Percentiles rank a stretch among this genome's conserved stretches.
Evolutionary conservation across 345 rosid genomes (phyloP).

Genomic region (Limnanthes douglasii): DNA sequence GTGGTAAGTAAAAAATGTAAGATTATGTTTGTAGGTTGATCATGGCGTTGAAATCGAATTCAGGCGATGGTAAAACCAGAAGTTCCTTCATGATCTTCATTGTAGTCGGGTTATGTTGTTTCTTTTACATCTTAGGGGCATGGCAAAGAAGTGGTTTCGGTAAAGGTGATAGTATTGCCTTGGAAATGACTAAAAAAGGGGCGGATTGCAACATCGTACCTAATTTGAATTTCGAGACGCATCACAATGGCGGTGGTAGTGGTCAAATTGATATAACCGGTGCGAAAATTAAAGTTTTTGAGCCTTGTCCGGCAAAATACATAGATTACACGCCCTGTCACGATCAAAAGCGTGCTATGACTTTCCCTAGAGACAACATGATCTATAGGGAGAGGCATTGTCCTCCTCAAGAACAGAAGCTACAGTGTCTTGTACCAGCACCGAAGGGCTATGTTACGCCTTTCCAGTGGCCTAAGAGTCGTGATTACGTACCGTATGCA

Average conservation of each 20-base stretch:
- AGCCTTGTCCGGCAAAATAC: conserved; percentile 50
- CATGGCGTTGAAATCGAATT: conserved; percentile 68
- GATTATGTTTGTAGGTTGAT: too few relatives aligned
- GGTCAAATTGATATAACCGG: conserved; percentile 26
- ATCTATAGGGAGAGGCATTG: conserved; percentile 91
- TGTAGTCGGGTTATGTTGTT: conserved; percentile 70
- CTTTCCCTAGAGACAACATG: conserved; percentile 91
- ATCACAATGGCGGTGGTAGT: conserved; percentile 65
- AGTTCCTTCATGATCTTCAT: conserved; percentile 78
- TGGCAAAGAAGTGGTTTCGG: conserved; percentile 99
- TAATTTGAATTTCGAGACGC: conserved; percentile 72
- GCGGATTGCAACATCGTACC: conserved; percentile 73
- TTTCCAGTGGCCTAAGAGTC: conserved; percentile 97
- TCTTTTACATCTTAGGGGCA: conserved; percentile 86
- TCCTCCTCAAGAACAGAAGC: conserved; percentile 51
- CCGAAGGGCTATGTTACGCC: conserved; percentile 96
- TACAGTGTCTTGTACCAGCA: conserved; percentile 77
- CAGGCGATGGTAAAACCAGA: conserved; percentile 71
- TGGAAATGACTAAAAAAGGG: conserved; percentile 63
- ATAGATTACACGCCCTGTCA: conserved; percentile 97
- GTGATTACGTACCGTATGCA: conserved; percentile 93
- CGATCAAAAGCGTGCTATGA: conserved; percentile 94
- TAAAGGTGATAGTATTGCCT: conserved; percentile 91
- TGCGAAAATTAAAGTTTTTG: conserved; percentile 34
- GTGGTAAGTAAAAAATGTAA: too few relatives aligned